Conservation (phyloP, 305 asterid species). For the Striga hermonthica region DNA sequence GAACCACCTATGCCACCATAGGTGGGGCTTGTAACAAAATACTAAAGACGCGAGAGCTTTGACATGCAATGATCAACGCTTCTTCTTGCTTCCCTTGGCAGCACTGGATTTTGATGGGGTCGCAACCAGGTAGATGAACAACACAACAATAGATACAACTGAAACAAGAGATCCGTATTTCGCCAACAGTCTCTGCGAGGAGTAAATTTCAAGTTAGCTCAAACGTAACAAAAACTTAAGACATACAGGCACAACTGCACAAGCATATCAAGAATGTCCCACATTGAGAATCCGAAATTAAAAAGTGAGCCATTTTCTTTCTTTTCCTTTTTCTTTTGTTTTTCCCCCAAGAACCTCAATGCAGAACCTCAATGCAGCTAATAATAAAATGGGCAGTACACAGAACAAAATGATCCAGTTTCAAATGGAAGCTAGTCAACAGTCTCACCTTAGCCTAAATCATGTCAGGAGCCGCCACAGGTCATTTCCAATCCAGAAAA, state of each 20-base stretch:
- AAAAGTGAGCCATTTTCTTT: too few relatives aligned
- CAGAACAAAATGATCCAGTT: neutral
- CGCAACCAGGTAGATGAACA: conserved; percentile 73
- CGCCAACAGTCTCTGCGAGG: conserved; percentile 63
- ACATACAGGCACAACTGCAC: neutral
- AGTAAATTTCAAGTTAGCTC: conserved; percentile 14
- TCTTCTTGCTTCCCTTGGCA: conserved; percentile 82
- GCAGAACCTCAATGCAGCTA: too few relatives aligned
- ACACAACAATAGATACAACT: conserved; percentile 55
- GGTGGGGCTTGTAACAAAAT: neutral
- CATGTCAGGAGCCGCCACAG: conserved; percentile 38
- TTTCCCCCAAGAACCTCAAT: too few relatives aligned
- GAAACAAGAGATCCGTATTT: conserved; percentile 81
- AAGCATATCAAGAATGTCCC: neutral
- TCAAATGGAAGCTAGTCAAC: conserved; percentile 6
- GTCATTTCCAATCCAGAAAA: conserved; percentile 38
- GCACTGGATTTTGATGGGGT: conserved; percentile 76
- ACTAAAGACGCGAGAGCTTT: conserved; percentile 18
- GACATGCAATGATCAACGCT: conserved; percentile 47
- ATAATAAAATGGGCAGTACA: neutral
- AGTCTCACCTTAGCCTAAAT: conserved; percentile 82
- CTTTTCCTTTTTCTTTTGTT: neutral
- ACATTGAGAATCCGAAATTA: neutral
- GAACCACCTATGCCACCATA: conserved; percentile 20
- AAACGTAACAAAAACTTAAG: neutral